Conservation (phyloP, 2,329 filamentous ascomycete genomes). For the Purpureocillium takamizusanense region DNA sequence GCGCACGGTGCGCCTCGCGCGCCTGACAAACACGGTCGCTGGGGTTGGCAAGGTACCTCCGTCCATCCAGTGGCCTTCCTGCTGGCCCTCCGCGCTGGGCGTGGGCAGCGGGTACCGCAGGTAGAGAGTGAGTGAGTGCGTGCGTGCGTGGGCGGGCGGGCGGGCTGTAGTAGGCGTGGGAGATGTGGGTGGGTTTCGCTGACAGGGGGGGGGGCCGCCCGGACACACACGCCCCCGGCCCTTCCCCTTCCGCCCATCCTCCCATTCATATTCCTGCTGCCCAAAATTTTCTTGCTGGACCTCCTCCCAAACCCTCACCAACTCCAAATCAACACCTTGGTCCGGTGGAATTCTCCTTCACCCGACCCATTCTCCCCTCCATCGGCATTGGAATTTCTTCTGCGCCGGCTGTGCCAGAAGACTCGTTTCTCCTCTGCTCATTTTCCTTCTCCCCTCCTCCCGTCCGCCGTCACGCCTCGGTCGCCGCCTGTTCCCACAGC, state of each 20-base stretch:
- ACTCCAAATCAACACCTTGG: constrained; percentile 22
- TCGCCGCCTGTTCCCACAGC: constrained; percentile 22
- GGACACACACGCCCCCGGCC: constrained; percentile 6
- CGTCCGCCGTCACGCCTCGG: constrained; percentile 17
- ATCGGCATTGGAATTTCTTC: constrained; percentile 22
- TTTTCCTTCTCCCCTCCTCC: constrained; percentile 5
- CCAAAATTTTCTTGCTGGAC: constrained; percentile 26
- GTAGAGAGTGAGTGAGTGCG: too few relatives aligned
- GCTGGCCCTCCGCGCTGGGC: too few relatives aligned
- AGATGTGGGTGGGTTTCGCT: neutral
- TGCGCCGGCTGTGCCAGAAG: constrained; percentile 21
- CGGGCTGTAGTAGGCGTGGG: too few relatives aligned
- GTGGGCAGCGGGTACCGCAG: too few relatives aligned
- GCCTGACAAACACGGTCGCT: too few relatives aligned
- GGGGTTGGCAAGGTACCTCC: too few relatives aligned
- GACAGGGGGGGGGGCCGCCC: neutral
- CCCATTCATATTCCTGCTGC: constrained; percentile 22
- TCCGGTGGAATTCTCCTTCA: constrained; percentile 24
- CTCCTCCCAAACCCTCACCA: constrained; percentile 27
- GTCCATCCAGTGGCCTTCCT: too few relatives aligned
- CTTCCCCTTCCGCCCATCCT: constrained; percentile 13
- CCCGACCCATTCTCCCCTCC: constrained; percentile 21
- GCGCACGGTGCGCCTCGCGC: too few relatives aligned
- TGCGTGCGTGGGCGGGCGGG: too few relatives aligned
- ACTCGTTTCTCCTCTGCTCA: constrained; percentile 16